These are phyloP conservation scores for Penicillium vulpinum DNA, from an alignment of 2,329 filamentous ascomycete species.

Conservation along the genomic window DNA sequence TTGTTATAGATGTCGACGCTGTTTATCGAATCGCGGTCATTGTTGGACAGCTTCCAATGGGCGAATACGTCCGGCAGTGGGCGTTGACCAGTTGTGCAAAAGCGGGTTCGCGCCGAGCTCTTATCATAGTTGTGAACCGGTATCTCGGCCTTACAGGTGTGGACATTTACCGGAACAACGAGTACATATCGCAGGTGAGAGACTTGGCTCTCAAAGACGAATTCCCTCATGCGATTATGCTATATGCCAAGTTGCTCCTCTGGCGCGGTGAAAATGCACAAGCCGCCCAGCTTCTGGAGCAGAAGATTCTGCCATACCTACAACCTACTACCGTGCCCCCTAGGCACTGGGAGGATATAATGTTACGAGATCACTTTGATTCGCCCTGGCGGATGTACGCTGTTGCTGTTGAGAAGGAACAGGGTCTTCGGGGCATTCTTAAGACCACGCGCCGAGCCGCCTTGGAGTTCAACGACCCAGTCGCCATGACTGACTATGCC, in stretches of 20 bases:
- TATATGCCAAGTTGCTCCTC: conserved; percentile 31
- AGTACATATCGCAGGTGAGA: conserved; percentile 22
- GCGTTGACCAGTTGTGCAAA: conserved; percentile 19
- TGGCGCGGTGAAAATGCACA: conserved; percentile 21
- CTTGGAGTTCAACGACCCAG: conserved; percentile 32
- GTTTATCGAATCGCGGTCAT: conserved; percentile 27
- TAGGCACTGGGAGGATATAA: conserved; percentile 9
- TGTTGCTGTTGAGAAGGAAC: conserved; percentile 8
- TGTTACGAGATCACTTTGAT: conserved; percentile 11
- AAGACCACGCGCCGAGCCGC: conserved; percentile 30
- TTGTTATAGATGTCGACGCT: conserved; percentile 24
- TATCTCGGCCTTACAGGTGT: conserved; percentile 5
- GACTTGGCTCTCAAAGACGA: conserved; percentile 23
- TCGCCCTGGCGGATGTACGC: conserved; percentile 34
- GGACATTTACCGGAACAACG: conserved; percentile 1
- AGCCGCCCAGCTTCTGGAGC: conserved; percentile 26
- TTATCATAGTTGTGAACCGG: conserved; percentile 14
- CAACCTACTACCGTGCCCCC: conserved; percentile 13
- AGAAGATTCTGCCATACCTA: conserved; percentile 26
- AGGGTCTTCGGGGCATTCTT: conserved; percentile 11
- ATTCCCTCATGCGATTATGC: conserved; percentile 31
- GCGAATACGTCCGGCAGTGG: conserved; percentile 22
- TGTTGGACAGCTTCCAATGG: background rate
- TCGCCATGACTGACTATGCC: conserved; percentile 31
- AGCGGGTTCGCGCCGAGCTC: conserved; percentile 23